phyloP scores from a whole-genome alignment of 2,329 filamentous ascomycete genomes.

The Simplicillium aogashimaense region DNA sequence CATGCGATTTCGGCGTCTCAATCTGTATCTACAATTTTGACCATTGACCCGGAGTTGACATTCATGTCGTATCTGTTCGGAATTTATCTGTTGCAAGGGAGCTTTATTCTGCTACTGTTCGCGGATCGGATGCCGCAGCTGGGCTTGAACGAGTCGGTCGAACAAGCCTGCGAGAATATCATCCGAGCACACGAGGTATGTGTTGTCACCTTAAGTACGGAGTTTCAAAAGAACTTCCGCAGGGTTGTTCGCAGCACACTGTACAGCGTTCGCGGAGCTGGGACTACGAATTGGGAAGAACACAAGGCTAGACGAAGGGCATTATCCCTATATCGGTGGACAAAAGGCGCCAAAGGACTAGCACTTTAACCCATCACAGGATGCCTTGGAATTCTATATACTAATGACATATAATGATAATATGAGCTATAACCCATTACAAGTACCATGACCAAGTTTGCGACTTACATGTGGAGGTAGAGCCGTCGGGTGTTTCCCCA shows the following conservation, averaged over 20 bases:
- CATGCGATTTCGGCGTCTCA: constrained; percentile 36
- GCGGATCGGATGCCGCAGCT: constrained; percentile 38
- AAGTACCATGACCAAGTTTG: no score
- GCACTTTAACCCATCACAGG: constrained; percentile 13
- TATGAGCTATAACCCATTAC: neutral
- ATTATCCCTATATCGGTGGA: constrained; percentile 45
- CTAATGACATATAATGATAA: neutral
- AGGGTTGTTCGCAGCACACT: constrained; percentile 39
- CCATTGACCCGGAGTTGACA: constrained; percentile 35
- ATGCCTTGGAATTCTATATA: neutral
- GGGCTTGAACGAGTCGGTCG: constrained; percentile 32
- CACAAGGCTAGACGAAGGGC: constrained; percentile 34
- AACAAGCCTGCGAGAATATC: constrained; percentile 38
- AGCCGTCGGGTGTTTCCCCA: no score
- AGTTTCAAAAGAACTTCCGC: constrained; percentile 45
- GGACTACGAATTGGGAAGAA: constrained; percentile 29
- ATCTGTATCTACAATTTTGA: constrained; percentile 33
- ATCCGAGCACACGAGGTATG: constrained; percentile 40
- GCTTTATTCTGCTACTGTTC: constrained; percentile 37
- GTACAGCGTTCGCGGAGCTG: constrained; percentile 32
- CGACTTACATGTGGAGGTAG: no score
- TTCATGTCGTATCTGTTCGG: constrained; percentile 44
- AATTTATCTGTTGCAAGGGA: constrained; percentile 40
- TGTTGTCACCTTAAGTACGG: constrained; percentile 37
- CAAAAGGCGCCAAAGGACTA: constrained; percentile 22